phyloP scores from a whole-genome alignment of 495 filamentous ascomycete genomes.

The Annulohypoxylon moriforme region DNA sequence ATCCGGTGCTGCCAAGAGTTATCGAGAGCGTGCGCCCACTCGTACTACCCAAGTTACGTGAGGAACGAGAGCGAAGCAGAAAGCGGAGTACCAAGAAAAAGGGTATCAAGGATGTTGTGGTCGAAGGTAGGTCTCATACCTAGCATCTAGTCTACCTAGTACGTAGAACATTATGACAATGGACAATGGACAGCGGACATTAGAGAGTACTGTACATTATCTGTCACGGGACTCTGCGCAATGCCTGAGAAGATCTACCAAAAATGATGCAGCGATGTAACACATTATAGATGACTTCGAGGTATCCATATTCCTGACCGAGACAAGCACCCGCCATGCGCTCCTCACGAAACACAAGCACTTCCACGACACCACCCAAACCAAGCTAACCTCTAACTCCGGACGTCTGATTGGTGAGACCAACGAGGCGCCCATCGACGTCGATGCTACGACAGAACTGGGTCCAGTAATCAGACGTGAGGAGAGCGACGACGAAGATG shows the following conservation, averaged over 20 bases:
- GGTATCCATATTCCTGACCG: slow-evolving; percentile 90
- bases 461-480: slow-evolving; percentile 38
- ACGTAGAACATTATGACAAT: slow-evolving; percentile 6
- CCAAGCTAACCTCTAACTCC: slow-evolving; percentile 66
- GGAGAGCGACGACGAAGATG: slow-evolving; percentile 56
- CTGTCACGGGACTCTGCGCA: slow-evolving; percentile 22
- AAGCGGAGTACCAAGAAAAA: slow-evolving; percentile 71
- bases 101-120: slow-evolving; percentile 87
- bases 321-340: slow-evolving; percentile 86
- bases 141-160: neutral
- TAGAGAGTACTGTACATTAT: slow-evolving; percentile 36
- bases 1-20: slow-evolving; percentile 80
- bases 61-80: slow-evolving; percentile 80
- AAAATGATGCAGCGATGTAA: slow-evolving; percentile 42
- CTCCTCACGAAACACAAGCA: slow-evolving; percentile 85
- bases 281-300: slow-evolving; percentile 85
- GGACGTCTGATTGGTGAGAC: slow-evolving; percentile 67
- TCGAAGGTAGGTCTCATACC: slow-evolving; percentile 69
- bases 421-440: slow-evolving; percentile 61
- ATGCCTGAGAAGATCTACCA: slow-evolving; percentile 19
- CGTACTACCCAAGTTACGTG: slow-evolving; percentile 87
- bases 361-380: slow-evolving; percentile 67
- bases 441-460: slow-evolving; percentile 53
- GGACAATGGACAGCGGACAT: neutral
- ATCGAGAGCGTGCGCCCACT: slow-evolving; percentile 84